These are phyloP conservation scores for Trypanosoma cruzi DNA, from an alignment of 208 protist genomes.

Conservation along the genomic window DNA sequence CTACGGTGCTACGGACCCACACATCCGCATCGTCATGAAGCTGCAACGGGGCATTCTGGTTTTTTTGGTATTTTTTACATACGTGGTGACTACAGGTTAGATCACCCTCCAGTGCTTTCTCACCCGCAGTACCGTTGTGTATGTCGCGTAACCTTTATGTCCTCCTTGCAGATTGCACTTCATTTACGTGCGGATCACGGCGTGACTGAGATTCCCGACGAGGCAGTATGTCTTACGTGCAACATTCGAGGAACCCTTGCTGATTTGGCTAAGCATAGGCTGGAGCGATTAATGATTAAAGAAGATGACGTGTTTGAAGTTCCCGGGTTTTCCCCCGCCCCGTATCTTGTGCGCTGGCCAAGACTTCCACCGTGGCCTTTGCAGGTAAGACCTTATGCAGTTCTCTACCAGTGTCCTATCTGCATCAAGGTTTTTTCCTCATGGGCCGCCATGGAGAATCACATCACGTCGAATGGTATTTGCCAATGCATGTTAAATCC, in stretches of 20 bases:
- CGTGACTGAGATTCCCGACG: slow-evolving; percentile 37
- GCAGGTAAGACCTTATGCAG: slow-evolving; percentile 32
- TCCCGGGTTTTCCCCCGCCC: slow-evolving; percentile 19
- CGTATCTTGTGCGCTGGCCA: slow-evolving; percentile 31
- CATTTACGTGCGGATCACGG: slow-evolving; percentile 61
- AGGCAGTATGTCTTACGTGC: slow-evolving; percentile 51
- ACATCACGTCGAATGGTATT: slow-evolving; percentile 45
- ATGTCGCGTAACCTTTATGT: slow-evolving; percentile 62
- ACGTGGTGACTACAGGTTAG: slow-evolving; percentile 52
- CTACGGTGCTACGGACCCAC: slow-evolving; percentile 69
- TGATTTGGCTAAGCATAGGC: slow-evolving; percentile 47
- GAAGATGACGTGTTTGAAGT: slow-evolving; percentile 28
- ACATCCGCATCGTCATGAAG: slow-evolving; percentile 57
- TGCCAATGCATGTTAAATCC: slow-evolving; percentile 31
- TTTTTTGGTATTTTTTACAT: slow-evolving; percentile 71
- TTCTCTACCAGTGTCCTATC: slow-evolving; percentile 73
- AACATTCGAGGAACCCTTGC: slow-evolving; percentile 29
- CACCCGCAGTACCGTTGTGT: slow-evolving; percentile 67
- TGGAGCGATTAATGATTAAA: slow-evolving; percentile 4
- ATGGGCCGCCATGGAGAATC: slow-evolving; percentile 46
- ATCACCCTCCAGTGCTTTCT: slow-evolving; percentile 36
- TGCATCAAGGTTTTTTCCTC: slow-evolving; percentile 58
- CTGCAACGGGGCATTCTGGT: slow-evolving; percentile 44
- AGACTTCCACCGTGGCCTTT: slow-evolving; percentile 11
- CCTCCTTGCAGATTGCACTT: slow-evolving; percentile 50